These are phyloP conservation scores for Metarhizium album DNA, from an alignment of 2,329 filamentous ascomycete genomes.

Conservation along the genomic window DNA sequence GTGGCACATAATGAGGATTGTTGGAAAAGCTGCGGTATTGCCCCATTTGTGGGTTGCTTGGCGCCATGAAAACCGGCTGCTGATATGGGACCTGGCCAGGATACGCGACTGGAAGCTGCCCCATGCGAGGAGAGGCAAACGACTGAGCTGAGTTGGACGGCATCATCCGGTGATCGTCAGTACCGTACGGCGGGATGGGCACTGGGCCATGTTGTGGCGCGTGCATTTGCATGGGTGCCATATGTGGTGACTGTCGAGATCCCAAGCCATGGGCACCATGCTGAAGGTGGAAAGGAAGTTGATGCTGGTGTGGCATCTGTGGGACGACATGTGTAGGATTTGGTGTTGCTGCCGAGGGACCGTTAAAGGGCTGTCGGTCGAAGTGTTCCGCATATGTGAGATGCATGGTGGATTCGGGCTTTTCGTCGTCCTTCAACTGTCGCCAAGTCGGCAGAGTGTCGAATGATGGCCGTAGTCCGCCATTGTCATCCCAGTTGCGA, in stretches of 20 bases:
- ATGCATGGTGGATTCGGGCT: conserved; percentile 50
- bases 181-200: conserved; percentile 55
- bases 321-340: conserved; percentile 59
- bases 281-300: conserved; percentile 73
- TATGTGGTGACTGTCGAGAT: conserved; percentile 61
- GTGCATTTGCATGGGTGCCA: conserved; percentile 68
- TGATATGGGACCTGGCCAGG: conserved; percentile 60
- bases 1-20: conserved; percentile 58
- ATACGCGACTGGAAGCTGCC: conserved; percentile 60
- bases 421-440: conserved; percentile 59
- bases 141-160: conserved; percentile 74
- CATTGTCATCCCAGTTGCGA: conserved; percentile 62
- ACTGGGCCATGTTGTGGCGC: conserved; percentile 59
- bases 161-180: conserved; percentile 83
- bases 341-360: conserved; percentile 53
- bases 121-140: conserved; percentile 73
- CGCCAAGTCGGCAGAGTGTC: conserved; percentile 82
- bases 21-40: conserved; percentile 62
- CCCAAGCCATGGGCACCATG: conserved; percentile 58
- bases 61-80: conserved; percentile 62
- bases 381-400: conserved; percentile 70
- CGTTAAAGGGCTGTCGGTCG: conserved; percentile 51
- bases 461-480: conserved; percentile 74
- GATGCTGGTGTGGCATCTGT: conserved; percentile 71
- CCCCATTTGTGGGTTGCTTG: conserved; percentile 58